Percentiles rank a stretch among this genome's conserved stretches.
Evolutionary conservation across 2,329 filamentous ascomycete species (phyloP).

Genomic region (Xylariomycetidae sp.): DNA sequence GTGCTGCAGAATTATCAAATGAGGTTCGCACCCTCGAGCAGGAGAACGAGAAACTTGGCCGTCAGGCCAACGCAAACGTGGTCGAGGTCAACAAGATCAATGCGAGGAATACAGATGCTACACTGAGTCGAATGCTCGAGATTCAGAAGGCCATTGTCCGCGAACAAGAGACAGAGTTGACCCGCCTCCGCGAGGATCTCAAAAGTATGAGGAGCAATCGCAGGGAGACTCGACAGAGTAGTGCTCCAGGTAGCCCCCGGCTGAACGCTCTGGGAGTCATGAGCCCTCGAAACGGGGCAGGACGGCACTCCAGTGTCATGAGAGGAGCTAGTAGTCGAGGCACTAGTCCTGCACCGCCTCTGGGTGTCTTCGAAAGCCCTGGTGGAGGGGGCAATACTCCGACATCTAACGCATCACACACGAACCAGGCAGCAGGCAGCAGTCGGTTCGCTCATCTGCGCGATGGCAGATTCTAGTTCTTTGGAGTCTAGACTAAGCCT

Average conservation of each 20-base stretch:
- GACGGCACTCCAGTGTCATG: slow-evolving; percentile 22
- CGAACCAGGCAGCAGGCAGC: slow-evolving; percentile 33
- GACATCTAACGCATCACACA: slow-evolving; percentile 28
- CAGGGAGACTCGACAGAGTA: slow-evolving; percentile 51
- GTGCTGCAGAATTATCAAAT: slow-evolving; percentile 37
- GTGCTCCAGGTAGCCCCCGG: slow-evolving; percentile 55
- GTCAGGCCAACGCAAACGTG: slow-evolving; percentile 40
- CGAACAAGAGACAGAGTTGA: slow-evolving; percentile 50
- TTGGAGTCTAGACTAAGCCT: too few relatives aligned
- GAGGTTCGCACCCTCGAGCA: slow-evolving; percentile 43
- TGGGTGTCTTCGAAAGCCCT: slow-evolving; percentile 7
- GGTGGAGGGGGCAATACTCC: slow-evolving; percentile 1
- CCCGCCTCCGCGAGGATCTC: slow-evolving; percentile 44
- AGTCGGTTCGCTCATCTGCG: slow-evolving; percentile 30
- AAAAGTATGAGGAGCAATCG: slow-evolving; percentile 42
- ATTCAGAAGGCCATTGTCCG: slow-evolving; percentile 37
- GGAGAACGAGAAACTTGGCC: slow-evolving; percentile 35
- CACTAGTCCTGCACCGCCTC: slow-evolving; percentile 41
- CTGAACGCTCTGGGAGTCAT: slow-evolving; percentile 38
- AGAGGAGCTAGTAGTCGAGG: slow-evolving; percentile 41
- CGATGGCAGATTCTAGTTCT: too few relatives aligned
- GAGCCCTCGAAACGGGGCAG: slow-evolving; percentile 39
- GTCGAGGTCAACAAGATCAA: slow-evolving; percentile 44
- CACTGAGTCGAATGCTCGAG: slow-evolving; percentile 33
- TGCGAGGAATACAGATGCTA: slow-evolving; percentile 27